Percentiles rank a stretch among this genome's conserved stretches.
Evolutionary conservation across 192 early-diverging fungal species (phyloP).

Genomic region (Coemansia sp.): DNA sequence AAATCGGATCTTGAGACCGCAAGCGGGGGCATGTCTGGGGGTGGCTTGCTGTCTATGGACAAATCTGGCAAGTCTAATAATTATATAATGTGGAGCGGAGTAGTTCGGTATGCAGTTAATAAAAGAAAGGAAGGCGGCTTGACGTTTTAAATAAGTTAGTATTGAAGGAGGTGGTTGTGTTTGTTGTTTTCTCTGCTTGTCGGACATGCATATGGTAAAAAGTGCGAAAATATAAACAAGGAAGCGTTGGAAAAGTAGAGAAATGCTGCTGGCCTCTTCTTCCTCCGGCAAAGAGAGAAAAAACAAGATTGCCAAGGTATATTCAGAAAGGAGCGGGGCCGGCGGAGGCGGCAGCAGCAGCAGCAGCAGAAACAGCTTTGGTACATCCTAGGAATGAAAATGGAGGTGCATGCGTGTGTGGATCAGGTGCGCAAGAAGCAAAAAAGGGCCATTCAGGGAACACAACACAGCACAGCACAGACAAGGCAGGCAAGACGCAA

Average conservation of each 20-base stretch:
- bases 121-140: conserved; percentile 2
- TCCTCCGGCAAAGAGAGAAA: background rate
- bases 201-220: conserved; percentile 1
- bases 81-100: background rate
- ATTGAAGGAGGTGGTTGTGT: background rate
- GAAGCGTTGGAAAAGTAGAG: conserved; percentile 1
- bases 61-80: conserved; percentile 4
- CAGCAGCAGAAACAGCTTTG: background rate
- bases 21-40: conserved; percentile 5
- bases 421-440: conserved; percentile 2
- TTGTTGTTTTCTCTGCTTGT: conserved; percentile 3
- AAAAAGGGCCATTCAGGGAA: background rate
- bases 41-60: conserved; percentile 7
- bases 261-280: background rate
- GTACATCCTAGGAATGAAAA: background rate
- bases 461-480: background rate
- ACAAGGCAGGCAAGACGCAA: too few species aligned
- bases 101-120: background rate
- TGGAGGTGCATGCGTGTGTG: background rate
- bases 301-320: conserved; percentile 6
- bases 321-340: too few species aligned
- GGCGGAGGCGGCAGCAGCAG: too few species aligned
- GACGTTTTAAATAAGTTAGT: conserved; percentile 3
- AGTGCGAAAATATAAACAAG: conserved; percentile 4
- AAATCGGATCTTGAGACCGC: conserved; percentile 30